Evolutionary conservation across 1,139 yeast species (phyloP), one percentile per base, ranked within the genome.

Genomic region (Yamadazyma jaroonii): DNA sequence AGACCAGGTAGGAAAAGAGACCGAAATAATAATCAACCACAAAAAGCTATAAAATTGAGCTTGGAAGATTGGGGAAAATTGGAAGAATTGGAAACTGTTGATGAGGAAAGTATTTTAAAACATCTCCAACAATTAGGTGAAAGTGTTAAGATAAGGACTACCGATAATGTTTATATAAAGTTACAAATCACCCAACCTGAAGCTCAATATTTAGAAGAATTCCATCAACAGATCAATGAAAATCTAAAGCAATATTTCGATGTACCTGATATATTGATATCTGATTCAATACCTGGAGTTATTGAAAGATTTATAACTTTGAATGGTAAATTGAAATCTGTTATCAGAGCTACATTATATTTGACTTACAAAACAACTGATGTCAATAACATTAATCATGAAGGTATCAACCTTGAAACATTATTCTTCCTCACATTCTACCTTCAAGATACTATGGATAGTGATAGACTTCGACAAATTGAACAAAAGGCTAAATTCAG

Each of bases 381-480:
- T 25, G 35, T 63, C 23, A 64, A 65, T 45, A 57, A 59, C 34
- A 35, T 58, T 22, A 35, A 47, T 17, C 39, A 48, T 11, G 35
- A 39, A 13, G 57, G 40, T 9, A 53, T 50, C 37, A 64, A 67
- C 0, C 54, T 69, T 31, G 67, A 66, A 37, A 63, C 72, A 8
- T 57, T 54, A 39, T 67, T 61, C 40, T 44, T 44, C 12, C 27
- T 55, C 7, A 44, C 36, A n/a, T 25, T 46, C 12, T 29, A 47
- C 14, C 15, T 46, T 4, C 38, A 29, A 25, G 50, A 48, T 28
- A 30, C 31, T 2, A 34, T 47, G 20, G 42, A 39, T 12, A n/a
- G 23, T 29, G 46, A 43, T 17, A 34, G 48, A 30, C 26, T 29
- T 4, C 23, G 43, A 31, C 48, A 42, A 29, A 37, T 48, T 2